These are phyloP conservation scores for Scenedesmus sp. DNA, from an alignment of 163 green algal genomes.

Conservation along the genomic window DNA sequence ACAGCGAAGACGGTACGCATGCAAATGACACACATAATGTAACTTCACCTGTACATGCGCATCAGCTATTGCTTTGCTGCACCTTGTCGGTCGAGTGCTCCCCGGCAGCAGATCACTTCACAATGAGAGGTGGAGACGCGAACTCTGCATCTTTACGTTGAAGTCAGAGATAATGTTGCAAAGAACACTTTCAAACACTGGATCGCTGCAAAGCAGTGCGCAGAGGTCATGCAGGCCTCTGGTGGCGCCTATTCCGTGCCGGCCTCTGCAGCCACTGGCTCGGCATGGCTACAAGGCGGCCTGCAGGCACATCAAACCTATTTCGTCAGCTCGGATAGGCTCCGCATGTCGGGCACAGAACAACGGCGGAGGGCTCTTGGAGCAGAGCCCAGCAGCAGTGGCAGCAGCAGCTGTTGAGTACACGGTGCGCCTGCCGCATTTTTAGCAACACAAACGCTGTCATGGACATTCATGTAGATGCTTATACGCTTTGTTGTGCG, in stretches of 20 bases:
- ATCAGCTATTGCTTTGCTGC: not conserved
- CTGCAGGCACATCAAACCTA: no score
- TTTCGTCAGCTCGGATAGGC: not conserved
- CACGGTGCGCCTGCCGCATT: not conserved
- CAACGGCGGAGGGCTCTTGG: not conserved
- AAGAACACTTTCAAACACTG: not conserved
- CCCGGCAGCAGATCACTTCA: not conserved
- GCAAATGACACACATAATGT: no score
- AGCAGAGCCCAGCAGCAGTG: not conserved
- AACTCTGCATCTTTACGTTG: not conserved
- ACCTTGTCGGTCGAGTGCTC: not conserved
- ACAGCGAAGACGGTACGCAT: no score
- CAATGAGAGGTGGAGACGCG: not conserved
- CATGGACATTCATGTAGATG: not conserved
- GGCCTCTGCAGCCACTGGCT: constrained; percentile 3
- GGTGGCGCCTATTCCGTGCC: not conserved
- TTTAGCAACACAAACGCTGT: not conserved
- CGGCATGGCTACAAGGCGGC: not conserved
- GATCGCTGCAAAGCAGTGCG: not conserved
- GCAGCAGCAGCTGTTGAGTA: not conserved
- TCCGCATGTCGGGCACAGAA: not conserved
- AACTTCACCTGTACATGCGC: not conserved
- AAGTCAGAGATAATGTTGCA: not conserved
- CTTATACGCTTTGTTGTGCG: not conserved
- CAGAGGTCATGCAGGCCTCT: not conserved